phyloP scores from a whole-genome alignment of 192 early-diverging fungal species.

The Coemansia sp. region DNA sequence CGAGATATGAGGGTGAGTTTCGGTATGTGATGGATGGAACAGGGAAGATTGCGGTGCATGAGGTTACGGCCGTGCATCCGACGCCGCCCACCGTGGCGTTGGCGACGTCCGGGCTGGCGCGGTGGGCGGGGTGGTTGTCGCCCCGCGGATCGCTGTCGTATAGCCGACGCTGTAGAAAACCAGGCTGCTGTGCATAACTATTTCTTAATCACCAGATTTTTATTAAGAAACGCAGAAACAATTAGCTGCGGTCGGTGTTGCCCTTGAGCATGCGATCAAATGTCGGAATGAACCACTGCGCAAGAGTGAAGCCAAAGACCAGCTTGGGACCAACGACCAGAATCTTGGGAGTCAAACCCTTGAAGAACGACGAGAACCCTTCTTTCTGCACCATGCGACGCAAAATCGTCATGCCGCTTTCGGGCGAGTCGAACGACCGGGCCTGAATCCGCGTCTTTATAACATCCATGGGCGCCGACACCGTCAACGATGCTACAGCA shows the following conservation, averaged over 20 bases:
- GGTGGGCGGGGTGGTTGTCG: slow-evolving; percentile 43
- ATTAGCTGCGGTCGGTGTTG: background rate
- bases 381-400: slow-evolving; percentile 88
- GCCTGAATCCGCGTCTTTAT: slow-evolving; percentile 99
- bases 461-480: slow-evolving; percentile 96
- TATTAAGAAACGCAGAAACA: background rate
- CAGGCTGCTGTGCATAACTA: background rate
- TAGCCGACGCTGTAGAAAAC: slow-evolving; percentile 3
- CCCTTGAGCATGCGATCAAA: slow-evolving; percentile 50
- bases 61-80: slow-evolving; percentile 49
- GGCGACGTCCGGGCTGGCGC: slow-evolving; percentile 37
- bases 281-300: slow-evolving; percentile 87
- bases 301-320: slow-evolving; percentile 95
- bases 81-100: slow-evolving; percentile 36
- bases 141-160: slow-evolving; percentile 42
- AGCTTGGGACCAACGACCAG: slow-evolving; percentile 94
- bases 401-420: slow-evolving; percentile 85
- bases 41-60: slow-evolving; percentile 35
- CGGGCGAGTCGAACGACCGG: slow-evolving; percentile 81
- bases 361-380: slow-evolving; percentile 93
- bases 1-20: slow-evolving; percentile 54
- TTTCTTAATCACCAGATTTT: background rate
- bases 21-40: slow-evolving; percentile 32
- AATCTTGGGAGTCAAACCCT: slow-evolving; percentile 87
- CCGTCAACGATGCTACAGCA: slow-evolving; percentile 88